Conservation (phyloP, 169 alveolate genomes). For the Blepharisma undulans region DNA sequence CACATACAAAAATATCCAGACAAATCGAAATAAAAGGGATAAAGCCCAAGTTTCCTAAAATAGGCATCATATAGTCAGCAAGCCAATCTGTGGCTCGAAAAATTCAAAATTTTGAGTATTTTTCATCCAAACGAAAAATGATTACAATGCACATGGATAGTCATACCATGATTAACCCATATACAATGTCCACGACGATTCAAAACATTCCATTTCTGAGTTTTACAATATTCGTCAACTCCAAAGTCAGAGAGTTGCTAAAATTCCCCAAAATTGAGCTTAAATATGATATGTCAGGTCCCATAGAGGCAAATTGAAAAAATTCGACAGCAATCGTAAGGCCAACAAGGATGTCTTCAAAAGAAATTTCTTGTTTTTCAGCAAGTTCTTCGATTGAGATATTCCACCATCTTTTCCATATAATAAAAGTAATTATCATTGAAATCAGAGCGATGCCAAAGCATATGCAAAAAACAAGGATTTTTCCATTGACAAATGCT, state of each 20-base stretch:
- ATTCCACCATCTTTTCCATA: not conserved
- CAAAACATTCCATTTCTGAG: not conserved
- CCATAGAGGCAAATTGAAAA: not conserved
- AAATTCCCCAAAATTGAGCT: not conserved
- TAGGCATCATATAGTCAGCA: constrained; percentile 18
- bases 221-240: not conserved
- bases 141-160: not conserved
- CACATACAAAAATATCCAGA: constrained; percentile 13
- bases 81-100: not conserved
- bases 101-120: not conserved
- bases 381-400: not conserved
- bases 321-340: not conserved
- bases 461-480: not conserved
- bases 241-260: not conserved
- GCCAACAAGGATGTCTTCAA: not conserved
- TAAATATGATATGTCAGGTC: not conserved
- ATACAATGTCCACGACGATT: not conserved
- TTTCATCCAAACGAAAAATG: not conserved
- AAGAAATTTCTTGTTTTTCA: not conserved
- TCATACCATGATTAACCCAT: not conserved
- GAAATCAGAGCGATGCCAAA: not conserved
- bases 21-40: not conserved
- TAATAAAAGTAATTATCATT: not conserved
- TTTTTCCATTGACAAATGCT: not conserved
- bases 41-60: not conserved